phyloP scores from a whole-genome alignment of 1,284 basidiomycete genomes.

The Sanghuangporus sanghuang region DNA sequence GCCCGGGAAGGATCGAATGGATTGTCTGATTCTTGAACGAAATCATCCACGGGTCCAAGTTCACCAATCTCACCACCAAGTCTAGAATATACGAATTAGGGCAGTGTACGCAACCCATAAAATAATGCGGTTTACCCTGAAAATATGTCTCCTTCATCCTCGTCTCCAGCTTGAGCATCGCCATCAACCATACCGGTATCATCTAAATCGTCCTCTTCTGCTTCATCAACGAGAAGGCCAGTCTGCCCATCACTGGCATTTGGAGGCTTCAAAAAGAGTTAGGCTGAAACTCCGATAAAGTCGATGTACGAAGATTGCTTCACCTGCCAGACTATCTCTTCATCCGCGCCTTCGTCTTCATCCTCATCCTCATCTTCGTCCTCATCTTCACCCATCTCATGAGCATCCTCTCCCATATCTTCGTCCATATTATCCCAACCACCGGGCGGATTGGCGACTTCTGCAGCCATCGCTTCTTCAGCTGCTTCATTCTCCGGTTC shows the following conservation, averaged over 20 bases:
- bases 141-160: conserved; percentile 61
- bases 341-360: conserved; percentile 42
- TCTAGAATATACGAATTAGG: conserved; percentile 26
- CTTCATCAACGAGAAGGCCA: conserved; percentile 37
- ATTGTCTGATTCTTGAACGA: conserved; percentile 30
- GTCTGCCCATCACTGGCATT: conserved; percentile 46
- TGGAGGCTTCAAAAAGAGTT: not conserved
- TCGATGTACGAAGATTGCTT: conserved; percentile 20
- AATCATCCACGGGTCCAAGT: conserved; percentile 38
- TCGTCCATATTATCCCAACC: conserved; percentile 53
- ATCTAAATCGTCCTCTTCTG: conserved; percentile 50
- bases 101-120: not conserved
- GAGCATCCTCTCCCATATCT: conserved; percentile 54
- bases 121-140: conserved; percentile 52
- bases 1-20: conserved; percentile 53
- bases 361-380: conserved; percentile 48
- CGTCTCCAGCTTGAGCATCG: conserved; percentile 42
- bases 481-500: conserved; percentile 60
- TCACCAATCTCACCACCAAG: conserved; percentile 46
- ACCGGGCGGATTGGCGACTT: conserved; percentile 19
- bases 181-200: conserved; percentile 41
- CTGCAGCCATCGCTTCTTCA: conserved; percentile 33
- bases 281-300: not conserved
- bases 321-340: conserved; percentile 63
- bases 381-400: conserved; percentile 47